phyloP scores from a whole-genome alignment of 2,329 filamentous ascomycete species.

The Xylariales sp. region DNA sequence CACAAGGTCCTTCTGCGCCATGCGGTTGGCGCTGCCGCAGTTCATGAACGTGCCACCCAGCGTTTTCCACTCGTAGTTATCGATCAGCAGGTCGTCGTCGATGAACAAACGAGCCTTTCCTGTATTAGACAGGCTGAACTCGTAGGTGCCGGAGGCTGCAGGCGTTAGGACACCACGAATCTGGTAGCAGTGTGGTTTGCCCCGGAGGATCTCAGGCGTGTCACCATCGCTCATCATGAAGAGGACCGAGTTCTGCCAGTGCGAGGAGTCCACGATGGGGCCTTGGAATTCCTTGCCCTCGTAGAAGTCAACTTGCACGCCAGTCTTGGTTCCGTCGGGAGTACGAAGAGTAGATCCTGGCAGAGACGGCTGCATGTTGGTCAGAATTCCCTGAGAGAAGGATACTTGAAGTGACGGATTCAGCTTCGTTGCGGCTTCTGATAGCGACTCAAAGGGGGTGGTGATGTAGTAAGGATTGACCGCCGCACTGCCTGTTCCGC shows the following conservation, averaged over 20 bases:
- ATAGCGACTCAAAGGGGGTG: background rate
- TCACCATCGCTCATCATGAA: conserved; percentile 1
- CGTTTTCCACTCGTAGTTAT: background rate
- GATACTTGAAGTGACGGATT: too few relatives aligned
- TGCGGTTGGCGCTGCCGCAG: background rate
- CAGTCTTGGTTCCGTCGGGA: too few relatives aligned
- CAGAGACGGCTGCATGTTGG: conserved; percentile 62
- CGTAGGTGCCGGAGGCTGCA: background rate
- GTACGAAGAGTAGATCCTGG: too few relatives aligned
- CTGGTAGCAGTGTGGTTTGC: conserved; percentile 1
- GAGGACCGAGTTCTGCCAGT: conserved; percentile 1
- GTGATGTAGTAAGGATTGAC: background rate
- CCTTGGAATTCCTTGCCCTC: background rate
- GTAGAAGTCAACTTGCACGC: background rate
- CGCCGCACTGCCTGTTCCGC: background rate
- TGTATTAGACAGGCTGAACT: background rate
- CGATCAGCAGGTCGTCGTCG: background rate
- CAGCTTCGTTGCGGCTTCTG: background rate
- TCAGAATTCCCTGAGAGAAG: conserved; percentile 59
- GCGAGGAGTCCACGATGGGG: background rate
- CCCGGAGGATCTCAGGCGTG: background rate
- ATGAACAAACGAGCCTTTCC: background rate
- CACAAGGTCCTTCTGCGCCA: background rate
- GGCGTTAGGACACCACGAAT: background rate
- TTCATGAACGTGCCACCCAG: background rate